phyloP scores from a whole-genome alignment of 1,139 yeast genomes.

The Zhuliangozyma parablackwelliae region DNA sequence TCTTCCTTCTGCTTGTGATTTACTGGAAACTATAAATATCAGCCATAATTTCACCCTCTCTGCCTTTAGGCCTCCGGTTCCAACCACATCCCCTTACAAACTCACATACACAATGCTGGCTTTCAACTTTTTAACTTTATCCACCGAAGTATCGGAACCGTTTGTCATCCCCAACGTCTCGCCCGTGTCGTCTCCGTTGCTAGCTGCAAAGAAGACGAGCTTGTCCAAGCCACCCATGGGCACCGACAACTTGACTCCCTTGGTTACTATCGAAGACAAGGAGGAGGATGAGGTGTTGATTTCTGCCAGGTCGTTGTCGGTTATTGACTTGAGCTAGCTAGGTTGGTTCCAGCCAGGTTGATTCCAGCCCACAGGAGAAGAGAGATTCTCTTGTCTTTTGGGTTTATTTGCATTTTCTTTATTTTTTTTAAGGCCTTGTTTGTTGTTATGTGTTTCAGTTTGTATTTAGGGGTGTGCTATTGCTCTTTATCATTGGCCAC shows the following conservation, averaged over 20 bases:
- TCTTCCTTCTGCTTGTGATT: not conserved
- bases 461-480: too few relatives aligned
- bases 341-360: not conserved
- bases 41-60: not conserved
- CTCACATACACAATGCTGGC: not conserved
- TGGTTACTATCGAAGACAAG: slow-evolving; percentile 6
- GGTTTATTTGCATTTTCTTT: too few relatives aligned
- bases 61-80: too few relatives aligned
- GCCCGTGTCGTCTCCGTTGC: slow-evolving; percentile 46
- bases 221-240: slow-evolving; percentile 8
- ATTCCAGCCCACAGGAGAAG: too few relatives aligned
- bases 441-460: too few relatives aligned
- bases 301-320: slow-evolving; percentile 8
- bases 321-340: slow-evolving; percentile 7
- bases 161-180: slow-evolving; percentile 62
- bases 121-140: slow-evolving; percentile 30
- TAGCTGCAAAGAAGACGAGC: slow-evolving; percentile 13
- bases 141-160: slow-evolving; percentile 55
- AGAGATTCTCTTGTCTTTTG: too few relatives aligned
- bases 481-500: too few relatives aligned
- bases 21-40: not conserved
- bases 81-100: not conserved
- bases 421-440: too few relatives aligned
- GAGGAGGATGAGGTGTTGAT: slow-evolving; percentile 5
- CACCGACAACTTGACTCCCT: slow-evolving; percentile 7